Evolutionary conservation across 2,329 filamentous ascomycete genomes (phyloP), one percentile per base, ranked within the genome.

Genomic region (Botrytis cinerea): DNA sequence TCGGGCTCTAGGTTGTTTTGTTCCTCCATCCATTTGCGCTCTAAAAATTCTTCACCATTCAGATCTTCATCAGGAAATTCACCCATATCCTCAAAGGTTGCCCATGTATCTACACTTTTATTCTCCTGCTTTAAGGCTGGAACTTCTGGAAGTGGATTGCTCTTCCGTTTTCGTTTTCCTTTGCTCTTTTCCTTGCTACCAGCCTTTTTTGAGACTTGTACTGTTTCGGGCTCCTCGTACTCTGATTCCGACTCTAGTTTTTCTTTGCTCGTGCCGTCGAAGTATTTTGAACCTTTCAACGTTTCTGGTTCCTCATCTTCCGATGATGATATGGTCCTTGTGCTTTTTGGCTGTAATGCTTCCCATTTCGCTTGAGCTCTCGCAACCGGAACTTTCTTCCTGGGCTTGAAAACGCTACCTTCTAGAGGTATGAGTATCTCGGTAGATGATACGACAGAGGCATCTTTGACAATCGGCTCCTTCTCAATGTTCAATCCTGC

Each of bases 11-110:
- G 84, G 18, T 88, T 86, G 61, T 89, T 89, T 81, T 96, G 93
- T 80, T 93, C 91, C 78, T 91, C 89, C 90, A 95, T 93, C 82
- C 89, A 95, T 66, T 87, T 85, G 82, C 89, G 88, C 78, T 90
- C 90, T 66, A 89, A 83, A 75, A 87, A 87, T 80, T 93, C 91
- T 78, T 92, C 90, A 57, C 91, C 91, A 48, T 85, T 81, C 18
- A 75, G 75, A 73, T 78, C 78, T 46, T 80, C 80, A 70, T 79
- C 78, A 38, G 85, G 84, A 75, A 90, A 88, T 28, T 90, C 88
- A 77, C 92, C 90, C 77, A 91, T 82, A 80, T 87, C 86, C 76
- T 87, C 88, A 79, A 88, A 88, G 77, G 85, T 82, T 80, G 85
- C 83, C 82, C 84, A 86, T 69, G 87, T 86, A 77, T 87, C 82